Base-by-base conservation (phyloP, 371 early-diverging fungal genomes). In the Rhizopus arrhizus region DNA sequence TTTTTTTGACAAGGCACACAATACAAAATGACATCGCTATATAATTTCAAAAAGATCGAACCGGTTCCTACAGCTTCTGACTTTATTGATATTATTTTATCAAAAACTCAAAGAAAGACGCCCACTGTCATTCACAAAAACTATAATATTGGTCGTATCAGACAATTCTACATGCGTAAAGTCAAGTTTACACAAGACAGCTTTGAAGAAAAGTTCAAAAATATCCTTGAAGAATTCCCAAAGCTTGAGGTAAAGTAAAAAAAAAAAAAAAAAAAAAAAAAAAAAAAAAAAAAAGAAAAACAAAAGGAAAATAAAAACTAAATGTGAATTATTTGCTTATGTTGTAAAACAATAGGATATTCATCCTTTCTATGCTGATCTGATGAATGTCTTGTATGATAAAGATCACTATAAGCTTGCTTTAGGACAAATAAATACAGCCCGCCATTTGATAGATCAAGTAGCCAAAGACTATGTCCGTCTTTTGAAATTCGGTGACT, bases 361-460 rank as follows among this genome's bases (percentile, higher is more conserved):
- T 5, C 43, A 43, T 43, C 43, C 99, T 15, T 99, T 99, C 85
- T 99, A 99, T 74, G 88, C 98, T n/a, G 99, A 99, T 80, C 81
- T 99, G 69, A 98, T 99, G 95, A 99, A 99, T 82, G 99, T 99
- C 32, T 87, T 99, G 51, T 99, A 99, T 85, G 99, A 99, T 87
- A 93, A 94, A 77, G 99, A 99, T 77, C 99, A 99, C 80, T 99
- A 99, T 88, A 99, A 99, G 84, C 89, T 99, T 53, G 99, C 99
- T 32, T 85, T 99, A 59, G 99, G 97, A 53, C 99, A 99, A 78
- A 90, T 99, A 74, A 98, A 96, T 87, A 95, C 96, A 40, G 97
- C 99, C 38, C 93, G 89, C 66, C 96, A 96, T 66, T 79, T 97
- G 66, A 96, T 99, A 55, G 94, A 95, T 67, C 88, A 92, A 63